phyloP scores from a whole-genome alignment of 495 filamentous ascomycete species.

The Filosporella fistucella region DNA sequence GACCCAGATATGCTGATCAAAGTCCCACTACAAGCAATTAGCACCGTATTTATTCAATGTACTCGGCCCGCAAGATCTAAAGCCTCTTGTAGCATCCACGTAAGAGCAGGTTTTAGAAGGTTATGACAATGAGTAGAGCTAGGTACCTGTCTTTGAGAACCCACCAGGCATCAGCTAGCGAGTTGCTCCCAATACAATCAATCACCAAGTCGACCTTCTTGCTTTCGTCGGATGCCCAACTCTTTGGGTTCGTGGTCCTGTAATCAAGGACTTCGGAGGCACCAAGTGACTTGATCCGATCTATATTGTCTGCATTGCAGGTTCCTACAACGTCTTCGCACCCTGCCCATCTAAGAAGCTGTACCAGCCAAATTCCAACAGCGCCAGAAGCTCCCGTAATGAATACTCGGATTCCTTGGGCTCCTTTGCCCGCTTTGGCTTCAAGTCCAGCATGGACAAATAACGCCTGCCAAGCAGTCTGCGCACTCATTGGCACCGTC shows the following conservation, averaged over 20 bases:
- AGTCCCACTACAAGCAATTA: too few species aligned
- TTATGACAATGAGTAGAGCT: too few species aligned
- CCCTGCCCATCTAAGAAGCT: constrained; percentile 25
- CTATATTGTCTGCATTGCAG: neutral
- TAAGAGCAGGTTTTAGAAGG: too few species aligned
- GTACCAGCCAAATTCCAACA: constrained; percentile 32
- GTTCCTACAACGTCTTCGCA: neutral
- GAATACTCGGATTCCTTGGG: constrained; percentile 34
- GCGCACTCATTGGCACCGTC: constrained; percentile 45
- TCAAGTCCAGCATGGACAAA: constrained; percentile 41
- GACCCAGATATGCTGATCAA: constrained; percentile 48
- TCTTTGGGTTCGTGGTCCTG: constrained; percentile 25
- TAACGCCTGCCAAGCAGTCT: constrained; percentile 57
- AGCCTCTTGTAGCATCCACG: too few species aligned
- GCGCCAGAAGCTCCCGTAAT: constrained; percentile 37
- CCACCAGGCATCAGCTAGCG: constrained; percentile 42
- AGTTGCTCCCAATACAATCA: constrained; percentile 43
- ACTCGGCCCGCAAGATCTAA: too few species aligned
- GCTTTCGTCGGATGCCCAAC: constrained; percentile 30
- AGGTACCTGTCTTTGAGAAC: constrained; percentile 34
- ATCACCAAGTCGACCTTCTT: constrained; percentile 45
- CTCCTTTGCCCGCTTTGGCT: constrained; percentile 18
- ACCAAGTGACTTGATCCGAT: neutral
- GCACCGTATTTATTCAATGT: too few species aligned
- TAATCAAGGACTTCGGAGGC: neutral